These are phyloP conservation scores for Mycosphaerella sp. DNA, from an alignment of 2,329 filamentous ascomycete species.

Conservation along the genomic window DNA sequence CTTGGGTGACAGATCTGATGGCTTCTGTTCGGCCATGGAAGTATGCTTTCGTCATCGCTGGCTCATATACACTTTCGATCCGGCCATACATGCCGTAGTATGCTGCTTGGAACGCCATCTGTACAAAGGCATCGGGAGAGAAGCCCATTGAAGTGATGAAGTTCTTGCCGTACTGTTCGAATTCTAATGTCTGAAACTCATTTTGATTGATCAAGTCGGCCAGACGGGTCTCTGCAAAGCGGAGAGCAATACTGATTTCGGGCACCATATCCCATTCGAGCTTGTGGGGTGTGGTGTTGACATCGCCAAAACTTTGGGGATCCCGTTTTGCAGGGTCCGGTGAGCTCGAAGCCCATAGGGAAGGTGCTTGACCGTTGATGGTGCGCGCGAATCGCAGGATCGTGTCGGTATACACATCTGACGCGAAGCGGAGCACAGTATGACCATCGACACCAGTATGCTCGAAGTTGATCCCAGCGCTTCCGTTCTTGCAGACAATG, in stretches of 20 bases:
- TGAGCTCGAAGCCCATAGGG: constrained; percentile 81
- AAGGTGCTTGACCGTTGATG: constrained; percentile 90
- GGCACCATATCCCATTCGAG: constrained; percentile 97
- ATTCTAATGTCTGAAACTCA: constrained; percentile 89
- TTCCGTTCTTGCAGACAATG: constrained; percentile 98
- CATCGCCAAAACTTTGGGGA: constrained; percentile 83
- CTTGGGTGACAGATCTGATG: constrained; percentile 74
- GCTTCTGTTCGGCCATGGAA: constrained; percentile 93
- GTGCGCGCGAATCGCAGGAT: constrained; percentile 91
- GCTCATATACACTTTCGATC: constrained; percentile 93
- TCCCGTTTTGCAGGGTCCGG: constrained; percentile 91
- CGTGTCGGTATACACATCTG: constrained; percentile 94
- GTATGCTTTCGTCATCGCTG: constrained; percentile 94
- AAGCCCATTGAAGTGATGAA: constrained; percentile 97
- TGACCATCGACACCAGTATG: constrained; percentile 97
- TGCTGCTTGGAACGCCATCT: constrained; percentile 98
- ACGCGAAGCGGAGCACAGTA: constrained; percentile 91
- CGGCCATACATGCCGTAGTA: constrained; percentile 96
- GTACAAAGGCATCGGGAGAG: constrained; percentile 93
- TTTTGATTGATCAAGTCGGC: constrained; percentile 95
- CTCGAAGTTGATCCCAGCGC: constrained; percentile 98
- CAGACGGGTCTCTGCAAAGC: constrained; percentile 90
- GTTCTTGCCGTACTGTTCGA: constrained; percentile 84
- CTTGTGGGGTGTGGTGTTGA: constrained; percentile 89
- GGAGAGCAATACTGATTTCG: constrained; percentile 80